Conservation (phyloP, 352 stramenopile genomes). For the Phytopythium chamaehyphon region DNA sequence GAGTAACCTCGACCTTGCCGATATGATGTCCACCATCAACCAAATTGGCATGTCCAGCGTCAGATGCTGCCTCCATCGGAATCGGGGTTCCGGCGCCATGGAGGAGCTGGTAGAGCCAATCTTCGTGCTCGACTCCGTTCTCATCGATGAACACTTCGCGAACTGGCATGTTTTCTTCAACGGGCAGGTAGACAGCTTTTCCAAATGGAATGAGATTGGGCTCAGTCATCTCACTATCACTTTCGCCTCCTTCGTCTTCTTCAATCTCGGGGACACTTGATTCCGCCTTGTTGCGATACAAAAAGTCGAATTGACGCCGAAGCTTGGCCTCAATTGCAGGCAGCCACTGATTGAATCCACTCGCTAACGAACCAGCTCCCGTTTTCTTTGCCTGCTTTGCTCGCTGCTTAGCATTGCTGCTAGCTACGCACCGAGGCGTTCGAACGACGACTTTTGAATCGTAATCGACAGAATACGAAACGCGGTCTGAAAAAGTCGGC, state of each 20-base stretch:
- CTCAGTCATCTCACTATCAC: constrained; percentile 5
- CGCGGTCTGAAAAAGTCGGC: constrained; percentile 46
- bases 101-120: constrained; percentile 1
- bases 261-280: constrained; percentile 7
- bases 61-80: neutral
- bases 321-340: constrained; percentile 45
- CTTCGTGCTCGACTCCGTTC: constrained; percentile 1
- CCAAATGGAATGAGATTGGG: neutral
- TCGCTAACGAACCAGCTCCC: neutral
- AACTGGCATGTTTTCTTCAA: neutral
- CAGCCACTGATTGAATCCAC: constrained; percentile 41
- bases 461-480: constrained; percentile 60
- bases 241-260: neutral
- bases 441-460: constrained; percentile 38
- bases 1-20: constrained; percentile 64
- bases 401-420: constrained; percentile 6
- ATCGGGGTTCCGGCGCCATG: neutral
- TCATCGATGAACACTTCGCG: neutral
- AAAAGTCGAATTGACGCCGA: constrained; percentile 7
- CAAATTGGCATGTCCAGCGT: neutral
- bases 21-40: constrained; percentile 53
- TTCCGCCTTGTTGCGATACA: neutral
- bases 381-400: constrained; percentile 5
- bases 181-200: neutral
- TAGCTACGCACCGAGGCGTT: constrained; percentile 33